These are phyloP conservation scores for Penstemon newberryi DNA, from an alignment of 257 asterid genomes.

Conservation along the genomic window DNA sequence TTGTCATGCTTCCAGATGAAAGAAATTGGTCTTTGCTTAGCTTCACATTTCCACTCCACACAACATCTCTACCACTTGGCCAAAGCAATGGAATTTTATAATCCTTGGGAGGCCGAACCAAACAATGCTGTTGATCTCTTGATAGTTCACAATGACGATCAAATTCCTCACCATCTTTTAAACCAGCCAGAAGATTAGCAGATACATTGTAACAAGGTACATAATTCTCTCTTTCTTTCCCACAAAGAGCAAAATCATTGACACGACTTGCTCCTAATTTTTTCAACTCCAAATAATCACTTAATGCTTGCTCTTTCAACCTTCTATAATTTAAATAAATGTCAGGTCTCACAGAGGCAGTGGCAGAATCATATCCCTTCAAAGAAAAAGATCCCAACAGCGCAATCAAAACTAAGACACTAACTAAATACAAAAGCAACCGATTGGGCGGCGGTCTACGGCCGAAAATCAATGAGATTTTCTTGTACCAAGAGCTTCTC, in stretches of 20 bases:
- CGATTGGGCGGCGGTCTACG: constrained; percentile 78
- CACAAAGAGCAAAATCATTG: constrained; percentile 71
- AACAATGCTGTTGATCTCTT: constrained; percentile 53
- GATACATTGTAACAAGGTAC: constrained; percentile 95
- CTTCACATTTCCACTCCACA: constrained; percentile 93
- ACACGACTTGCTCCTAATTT: constrained; percentile 50
- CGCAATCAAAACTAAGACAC: constrained; percentile 55
- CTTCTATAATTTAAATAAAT: constrained; percentile 59
- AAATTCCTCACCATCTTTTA: constrained; percentile 81
- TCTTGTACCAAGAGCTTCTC: constrained; percentile 89
- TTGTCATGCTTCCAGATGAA: constrained; percentile 98
- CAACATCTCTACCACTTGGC: constrained; percentile 92
- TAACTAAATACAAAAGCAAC: constrained; percentile 66
- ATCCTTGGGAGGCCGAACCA: constrained; percentile 93
- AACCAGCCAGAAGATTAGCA: constrained; percentile 70
- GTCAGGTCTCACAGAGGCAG: constrained; percentile 52
- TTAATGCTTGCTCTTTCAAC: constrained; percentile 67
- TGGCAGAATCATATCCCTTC: constrained; percentile 49
- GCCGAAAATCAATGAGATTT: constrained; percentile 52
- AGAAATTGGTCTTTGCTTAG: constrained; percentile 94
- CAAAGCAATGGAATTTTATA: constrained; percentile 90
- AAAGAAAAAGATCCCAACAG: constrained; percentile 69
- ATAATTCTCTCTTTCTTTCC: constrained; percentile 81
- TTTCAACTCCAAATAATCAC: constrained; percentile 70
- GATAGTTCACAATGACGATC: constrained; percentile 89